Evolutionary conservation across 2,329 filamentous ascomycete genomes (phyloP), one percentile per base, ranked within the genome.

Genomic region (Chaetomiaceae sp.): DNA sequence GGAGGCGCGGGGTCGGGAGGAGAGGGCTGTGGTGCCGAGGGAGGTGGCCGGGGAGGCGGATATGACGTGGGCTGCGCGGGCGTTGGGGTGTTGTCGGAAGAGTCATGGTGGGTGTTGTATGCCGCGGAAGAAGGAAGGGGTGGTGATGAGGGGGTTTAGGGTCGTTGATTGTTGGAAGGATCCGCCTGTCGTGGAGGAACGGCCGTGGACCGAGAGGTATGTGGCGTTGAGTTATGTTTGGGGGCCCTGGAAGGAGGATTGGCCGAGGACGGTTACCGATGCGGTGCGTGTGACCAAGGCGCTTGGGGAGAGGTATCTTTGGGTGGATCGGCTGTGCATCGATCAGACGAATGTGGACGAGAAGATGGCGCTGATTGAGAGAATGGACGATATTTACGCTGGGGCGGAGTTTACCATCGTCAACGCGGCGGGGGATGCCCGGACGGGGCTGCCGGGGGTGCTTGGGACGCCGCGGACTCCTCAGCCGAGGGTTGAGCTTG

Each of bases 271-370:
- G 11, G 37, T 42, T 2, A 13, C 14, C 2, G 47, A 58, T 29
- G 56, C 59, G 10, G 49, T 59, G 10, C 16, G 32, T 14, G 52
- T 56, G 6, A 55, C 54, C 4, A 46, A 42, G 27, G 37, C 48
- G 11, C 36, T 66, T 11, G 63, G 61, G 0, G 55, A 53, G 11
- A 51, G 46, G 4, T 68, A 64, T 42, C 54, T 69, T 2, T 68
- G 66, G 65, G 57, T 67, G 34, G 65, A 67, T 49, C 48, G 51
- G 30, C 48, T 53, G 38, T 61, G 58, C 48, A 60, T 62, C 43
- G 49, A 62, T 21, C 65, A 67, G 43, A 37, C 34, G 6, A 23
- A 50, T 18, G 11, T 3, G 2, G 10, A 50, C 10, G 37, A 50
- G 20, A 50, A 42, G 21, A 11, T 11, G 20, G 14, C 10, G 13